These are phyloP conservation scores for Neurospora pannonica DNA, from an alignment of 495 filamentous ascomycete species.

Conservation along the genomic window DNA sequence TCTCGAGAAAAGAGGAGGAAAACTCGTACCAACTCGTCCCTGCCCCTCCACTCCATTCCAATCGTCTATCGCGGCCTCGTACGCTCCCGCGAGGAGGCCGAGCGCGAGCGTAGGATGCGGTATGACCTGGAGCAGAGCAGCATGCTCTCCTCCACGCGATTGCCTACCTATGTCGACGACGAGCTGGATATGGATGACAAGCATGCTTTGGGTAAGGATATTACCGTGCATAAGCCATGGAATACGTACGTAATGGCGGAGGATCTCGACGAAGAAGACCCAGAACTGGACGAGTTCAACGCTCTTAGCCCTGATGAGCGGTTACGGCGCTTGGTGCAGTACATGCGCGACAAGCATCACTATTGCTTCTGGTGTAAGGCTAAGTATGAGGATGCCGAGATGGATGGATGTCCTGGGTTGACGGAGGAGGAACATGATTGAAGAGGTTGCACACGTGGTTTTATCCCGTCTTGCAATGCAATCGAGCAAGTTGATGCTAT, in stretches of 20 bases:
- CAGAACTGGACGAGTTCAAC: constrained; percentile 78
- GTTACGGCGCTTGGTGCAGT: constrained; percentile 52
- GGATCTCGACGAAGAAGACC: constrained; percentile 74
- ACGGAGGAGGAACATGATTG: constrained; percentile 92
- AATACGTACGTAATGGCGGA: constrained; percentile 44
- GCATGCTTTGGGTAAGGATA: constrained; percentile 33
- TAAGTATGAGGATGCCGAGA: constrained; percentile 54
- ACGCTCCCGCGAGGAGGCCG: constrained; percentile 55
- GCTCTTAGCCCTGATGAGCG: constrained; percentile 53
- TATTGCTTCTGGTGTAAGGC: constrained; percentile 99
- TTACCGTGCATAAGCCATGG: constrained; percentile 12
- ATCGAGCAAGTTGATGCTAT: not conserved
- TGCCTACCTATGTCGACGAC: constrained; percentile 42
- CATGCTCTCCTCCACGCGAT: constrained; percentile 20
- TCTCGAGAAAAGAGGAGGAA: constrained; percentile 10
- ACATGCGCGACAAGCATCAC: constrained; percentile 56
- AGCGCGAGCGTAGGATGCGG: constrained; percentile 57
- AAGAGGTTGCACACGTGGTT: not conserved
- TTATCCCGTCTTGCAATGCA: not conserved
- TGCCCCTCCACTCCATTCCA: constrained; percentile 52
- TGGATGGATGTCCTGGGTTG: constrained; percentile 85
- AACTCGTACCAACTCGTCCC: constrained; percentile 34
- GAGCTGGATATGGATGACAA: constrained; percentile 44
- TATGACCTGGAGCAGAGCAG: constrained; percentile 58
- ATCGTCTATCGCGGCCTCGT: constrained; percentile 73